These are phyloP conservation scores for Salvia rosmarinus DNA, from an alignment of 257 asterid genomes.

Conservation along the genomic window DNA sequence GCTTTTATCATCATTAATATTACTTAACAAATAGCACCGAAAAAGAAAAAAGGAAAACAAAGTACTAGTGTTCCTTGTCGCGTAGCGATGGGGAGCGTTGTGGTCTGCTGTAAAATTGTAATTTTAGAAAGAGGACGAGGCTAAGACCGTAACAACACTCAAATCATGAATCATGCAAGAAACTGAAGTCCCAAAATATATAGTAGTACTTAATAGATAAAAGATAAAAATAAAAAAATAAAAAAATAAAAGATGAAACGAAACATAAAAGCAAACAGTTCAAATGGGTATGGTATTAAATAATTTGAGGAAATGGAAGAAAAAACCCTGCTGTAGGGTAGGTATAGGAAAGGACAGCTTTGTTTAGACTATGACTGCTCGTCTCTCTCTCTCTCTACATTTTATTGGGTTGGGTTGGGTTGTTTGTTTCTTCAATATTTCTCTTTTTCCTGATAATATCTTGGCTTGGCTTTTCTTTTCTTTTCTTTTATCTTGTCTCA, in stretches of 20 bases:
- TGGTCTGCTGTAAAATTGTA: slow-evolving; percentile 36
- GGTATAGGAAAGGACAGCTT: slow-evolving; percentile 66
- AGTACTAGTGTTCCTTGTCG: slow-evolving; percentile 42
- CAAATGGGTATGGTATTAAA: slow-evolving; percentile 22
- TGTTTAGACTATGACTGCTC: slow-evolving; percentile 39
- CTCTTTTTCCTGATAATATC: slow-evolving; percentile 21
- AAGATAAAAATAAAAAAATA: too few relatives aligned
- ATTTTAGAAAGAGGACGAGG: slow-evolving; percentile 39
- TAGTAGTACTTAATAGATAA: too few relatives aligned
- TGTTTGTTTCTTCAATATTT: slow-evolving; percentile 31
- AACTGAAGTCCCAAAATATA: neutral
- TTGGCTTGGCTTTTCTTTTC: too few relatives aligned
- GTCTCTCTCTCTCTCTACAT: slow-evolving; percentile 19
- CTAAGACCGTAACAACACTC: slow-evolving; percentile 36
- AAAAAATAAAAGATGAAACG: neutral
- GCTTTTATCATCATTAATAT: slow-evolving; percentile 43
- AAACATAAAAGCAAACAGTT: slow-evolving; percentile 35
- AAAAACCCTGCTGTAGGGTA: slow-evolving; percentile 45
- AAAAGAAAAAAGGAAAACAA: neutral
- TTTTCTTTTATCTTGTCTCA: slow-evolving; percentile 29
- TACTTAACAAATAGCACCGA: slow-evolving; percentile 15
- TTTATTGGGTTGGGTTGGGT: slow-evolving; percentile 7
- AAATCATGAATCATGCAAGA: slow-evolving; percentile 29
- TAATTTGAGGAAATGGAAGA: slow-evolving; percentile 33
- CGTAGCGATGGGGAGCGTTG: slow-evolving; percentile 44